Evolutionary conservation across 2,329 filamentous ascomycete species (phyloP), one percentile per base, ranked within the genome.

Genomic region (Botrytis tulipae): DNA sequence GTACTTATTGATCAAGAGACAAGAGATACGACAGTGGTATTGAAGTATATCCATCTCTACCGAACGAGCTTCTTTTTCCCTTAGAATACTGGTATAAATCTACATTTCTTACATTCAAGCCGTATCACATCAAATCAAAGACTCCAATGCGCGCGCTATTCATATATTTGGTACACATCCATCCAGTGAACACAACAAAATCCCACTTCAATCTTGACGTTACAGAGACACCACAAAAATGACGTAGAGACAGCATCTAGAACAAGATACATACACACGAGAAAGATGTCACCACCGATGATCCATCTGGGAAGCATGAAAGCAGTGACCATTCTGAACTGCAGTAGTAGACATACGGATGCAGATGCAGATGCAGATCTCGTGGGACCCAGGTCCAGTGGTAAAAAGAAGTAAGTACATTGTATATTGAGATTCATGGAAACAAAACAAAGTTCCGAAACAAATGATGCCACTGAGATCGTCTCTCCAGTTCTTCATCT

Each of bases 361-460:
- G 57, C 32, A 37, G 59, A 61, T 61, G 59, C 35, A 61, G 20
- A 61, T 60, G 59, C 35, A 61, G 59, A 61, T 61, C 59, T 60
- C 29, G 57, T 35, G 57, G 20, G 8, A 35, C 57, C 14, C 12
- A 57, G 14, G 51, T 57, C n/a, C 57, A 25, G 32, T 60, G 32
- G 18, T 35, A 12, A 14, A 22, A 59, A 35, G 57, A 35, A 22
- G 18, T 20, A n/a, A n/a, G n/a, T n/a, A n/a, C n/a, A n/a, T n/a
- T n/a, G n/a, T n/a, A 18, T 35, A 59, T 35, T 8, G 8, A 35
- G 57, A 59, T 22, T 35, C 3, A 22, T 59, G 29, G 29, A 59
- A 22, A 35, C 29, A 35, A 32, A 35, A 32, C 18, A 18, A 57
- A 57, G 8, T 18, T 32, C 7, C 51, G 57, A 59, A 22, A 59